Evolutionary conservation across 2,329 filamentous ascomycete species (phyloP).

Genomic region (Xylaria sp.): DNA sequence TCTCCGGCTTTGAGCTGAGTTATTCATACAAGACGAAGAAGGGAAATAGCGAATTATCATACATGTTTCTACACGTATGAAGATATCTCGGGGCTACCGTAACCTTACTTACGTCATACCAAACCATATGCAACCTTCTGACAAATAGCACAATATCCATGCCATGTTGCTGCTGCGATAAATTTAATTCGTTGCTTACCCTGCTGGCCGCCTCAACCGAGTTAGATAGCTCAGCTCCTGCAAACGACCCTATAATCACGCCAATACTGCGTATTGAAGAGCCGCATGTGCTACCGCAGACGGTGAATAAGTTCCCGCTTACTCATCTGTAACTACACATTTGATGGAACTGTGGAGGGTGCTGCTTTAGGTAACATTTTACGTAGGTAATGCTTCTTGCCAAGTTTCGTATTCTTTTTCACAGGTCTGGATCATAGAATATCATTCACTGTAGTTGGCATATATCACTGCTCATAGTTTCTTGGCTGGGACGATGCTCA

Average conservation of each 20-base stretch:
- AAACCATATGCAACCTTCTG: neutral
- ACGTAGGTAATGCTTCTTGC: slow-evolving; percentile 5
- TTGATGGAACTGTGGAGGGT: neutral
- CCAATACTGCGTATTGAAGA: slow-evolving; percentile 7
- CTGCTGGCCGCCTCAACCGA: neutral
- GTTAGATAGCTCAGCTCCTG: slow-evolving; percentile 9
- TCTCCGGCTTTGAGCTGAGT: neutral
- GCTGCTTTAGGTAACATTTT: slow-evolving; percentile 13
- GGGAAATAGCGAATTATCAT: neutral
- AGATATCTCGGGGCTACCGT: neutral
- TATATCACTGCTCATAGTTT: neutral
- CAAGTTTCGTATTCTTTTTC: neutral
- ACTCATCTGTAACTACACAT: neutral
- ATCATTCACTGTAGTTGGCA: neutral
- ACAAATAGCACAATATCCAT: neutral
- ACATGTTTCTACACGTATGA: neutral
- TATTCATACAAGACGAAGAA: neutral
- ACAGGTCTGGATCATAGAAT: neutral
- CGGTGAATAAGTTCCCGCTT: slow-evolving; percentile 4
- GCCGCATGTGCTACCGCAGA: slow-evolving; percentile 9
- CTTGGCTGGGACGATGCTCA: neutral
- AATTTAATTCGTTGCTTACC: slow-evolving; percentile 1
- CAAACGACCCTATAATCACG: neutral
- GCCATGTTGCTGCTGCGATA: neutral
- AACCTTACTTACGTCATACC: neutral